These are phyloP conservation scores for Teratosphaeria destructans DNA, from an alignment of 2,329 filamentous ascomycete genomes.

Conservation along the genomic window DNA sequence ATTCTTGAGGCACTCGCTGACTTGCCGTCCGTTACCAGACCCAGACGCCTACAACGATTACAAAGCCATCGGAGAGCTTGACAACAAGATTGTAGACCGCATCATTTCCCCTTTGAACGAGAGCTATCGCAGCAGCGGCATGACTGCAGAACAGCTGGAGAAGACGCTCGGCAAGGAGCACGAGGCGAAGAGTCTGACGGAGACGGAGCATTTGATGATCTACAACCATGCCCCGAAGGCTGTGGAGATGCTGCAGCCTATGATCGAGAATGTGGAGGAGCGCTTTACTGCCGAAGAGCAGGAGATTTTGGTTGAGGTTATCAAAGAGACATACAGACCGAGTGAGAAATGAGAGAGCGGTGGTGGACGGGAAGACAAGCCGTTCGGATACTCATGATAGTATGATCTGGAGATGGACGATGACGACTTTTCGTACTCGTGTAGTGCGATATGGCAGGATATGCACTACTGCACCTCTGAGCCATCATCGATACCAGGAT, in stretches of 20 bases:
- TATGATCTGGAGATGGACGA: not conserved
- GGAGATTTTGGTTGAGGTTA: conserved; percentile 19
- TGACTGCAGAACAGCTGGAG: conserved; percentile 16
- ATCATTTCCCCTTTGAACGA: conserved; percentile 19
- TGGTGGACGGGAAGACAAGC: not conserved
- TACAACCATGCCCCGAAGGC: conserved; percentile 24
- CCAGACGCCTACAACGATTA: conserved; percentile 18
- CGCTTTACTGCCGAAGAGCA: conserved; percentile 24
- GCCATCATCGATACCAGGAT: no score
- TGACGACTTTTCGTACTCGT: not conserved
- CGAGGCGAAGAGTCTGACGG: conserved; percentile 24
- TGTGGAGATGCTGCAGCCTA: conserved; percentile 24
- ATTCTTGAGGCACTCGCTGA: not conserved
- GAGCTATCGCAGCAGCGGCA: conserved; percentile 14
- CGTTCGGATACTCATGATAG: not conserved
- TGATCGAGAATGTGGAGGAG: conserved; percentile 26
- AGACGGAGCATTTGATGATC: conserved; percentile 25
- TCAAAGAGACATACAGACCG: conserved; percentile 13
- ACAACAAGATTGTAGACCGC: conserved; percentile 12
- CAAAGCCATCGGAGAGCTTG: conserved; percentile 15
- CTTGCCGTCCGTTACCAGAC: conserved; percentile 1
- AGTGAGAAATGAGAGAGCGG: conserved; percentile 3
- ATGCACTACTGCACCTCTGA: no score
- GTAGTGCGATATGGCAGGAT: no score
- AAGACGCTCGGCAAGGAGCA: conserved; percentile 19